Evolutionary conservation across 352 stramenopile genomes (phyloP), one percentile per base, ranked within the genome.

Genomic region (Ophiocytium majus): DNA sequence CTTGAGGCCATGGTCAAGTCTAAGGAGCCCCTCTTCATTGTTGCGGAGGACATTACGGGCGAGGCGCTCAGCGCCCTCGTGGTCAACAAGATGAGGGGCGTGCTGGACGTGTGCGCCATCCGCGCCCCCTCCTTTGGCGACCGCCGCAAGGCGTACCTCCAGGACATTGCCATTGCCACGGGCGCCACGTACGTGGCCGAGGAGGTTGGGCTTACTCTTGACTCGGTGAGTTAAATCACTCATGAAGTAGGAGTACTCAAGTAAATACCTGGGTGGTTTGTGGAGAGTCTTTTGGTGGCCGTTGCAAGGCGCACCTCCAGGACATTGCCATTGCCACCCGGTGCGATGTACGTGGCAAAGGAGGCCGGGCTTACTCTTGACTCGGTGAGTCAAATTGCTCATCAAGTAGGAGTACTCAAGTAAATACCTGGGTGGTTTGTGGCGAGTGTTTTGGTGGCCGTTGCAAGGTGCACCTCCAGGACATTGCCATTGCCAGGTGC

Each of bases 101-200:
- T 95, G 32, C 87, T 96, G 0, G 92, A 96, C 87, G 92, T 96
- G 32, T 93, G 63, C 36, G 83, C 64, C 0, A 63, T 81, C 36
- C 19, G 75, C 34, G 75, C 75, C 5, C 75, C 75, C 5, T 92
- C 92, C 43, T 96, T 96, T 85, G 93, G 93, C 57, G 91, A 94
- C 66, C 89, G 92, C 50, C 88, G 93, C 35, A 93, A 94, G 66
- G 91, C 93, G 80, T 93, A 95, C 82, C 91, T 95, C 0, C 92
- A 96, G 86, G 92, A 96, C 90, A 95, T 96, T 87, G 93, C 93
- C 81, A 94, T 96, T 86, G 92, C 92, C 32, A 95, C 93, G 32
- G 92, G 92, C 80, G 92, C 92, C 23, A 98, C 95, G 19, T 97
- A 98, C 82, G 93, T 99, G 28, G 96, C 94, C 37, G 96, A 99